These are phyloP conservation scores for Melanogaster broomeanus DNA, from an alignment of 768 basidiomycete genomes.

Conservation along the genomic window DNA sequence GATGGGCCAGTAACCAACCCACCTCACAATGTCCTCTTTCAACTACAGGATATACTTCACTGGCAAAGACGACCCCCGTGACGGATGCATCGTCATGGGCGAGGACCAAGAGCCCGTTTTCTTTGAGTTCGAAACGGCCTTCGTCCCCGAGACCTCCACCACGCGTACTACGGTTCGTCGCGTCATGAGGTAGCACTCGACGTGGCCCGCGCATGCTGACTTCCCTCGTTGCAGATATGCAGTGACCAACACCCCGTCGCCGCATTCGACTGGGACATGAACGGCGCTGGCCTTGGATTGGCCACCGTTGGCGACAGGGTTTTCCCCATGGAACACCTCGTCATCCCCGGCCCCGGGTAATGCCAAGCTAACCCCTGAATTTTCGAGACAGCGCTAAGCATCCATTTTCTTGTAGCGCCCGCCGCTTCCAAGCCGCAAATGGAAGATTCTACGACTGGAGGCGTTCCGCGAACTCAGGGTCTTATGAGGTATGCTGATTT, in stretches of 20 bases:
- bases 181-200: constrained; percentile 27
- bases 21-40: constrained; percentile 32
- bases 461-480: constrained; percentile 44
- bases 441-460: constrained; percentile 70
- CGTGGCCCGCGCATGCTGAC: constrained; percentile 39
- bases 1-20: constrained; percentile 1
- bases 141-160: constrained; percentile 16
- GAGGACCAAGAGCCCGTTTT: constrained; percentile 59
- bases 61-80: constrained; percentile 65
- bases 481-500: constrained; percentile 58
- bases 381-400: constrained; percentile 13
- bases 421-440: constrained; percentile 58
- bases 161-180: constrained; percentile 30
- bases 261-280: constrained; percentile 48
- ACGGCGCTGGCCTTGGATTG: constrained; percentile 36
- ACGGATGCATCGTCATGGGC: constrained; percentile 66
- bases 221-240: constrained; percentile 37
- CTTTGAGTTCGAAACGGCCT: constrained; percentile 65
- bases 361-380: constrained; percentile 8
- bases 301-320: constrained; percentile 55
- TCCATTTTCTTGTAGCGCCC: constrained; percentile 46
- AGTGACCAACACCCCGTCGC: constrained; percentile 54
- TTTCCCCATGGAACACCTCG: constrained; percentile 63
- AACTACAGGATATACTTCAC: constrained; percentile 68
- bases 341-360: constrained; percentile 53